Conservation (phyloP, 495 filamentous ascomycete species). For the Paragyromitra xinjiangensis region DNA sequence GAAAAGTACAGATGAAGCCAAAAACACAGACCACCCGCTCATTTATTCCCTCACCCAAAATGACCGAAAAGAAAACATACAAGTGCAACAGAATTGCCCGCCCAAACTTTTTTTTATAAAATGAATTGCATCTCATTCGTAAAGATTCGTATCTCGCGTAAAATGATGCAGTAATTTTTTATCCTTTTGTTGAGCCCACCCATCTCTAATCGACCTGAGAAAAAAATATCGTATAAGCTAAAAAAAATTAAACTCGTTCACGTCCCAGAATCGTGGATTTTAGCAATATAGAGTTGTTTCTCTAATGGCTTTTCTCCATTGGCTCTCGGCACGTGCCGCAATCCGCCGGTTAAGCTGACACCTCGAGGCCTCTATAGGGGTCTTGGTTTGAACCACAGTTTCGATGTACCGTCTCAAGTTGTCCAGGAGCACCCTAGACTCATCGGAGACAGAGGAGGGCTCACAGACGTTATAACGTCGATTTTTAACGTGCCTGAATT, state of each 20-base stretch:
- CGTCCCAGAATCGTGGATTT: slow-evolving; percentile 24
- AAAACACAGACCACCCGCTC: slow-evolving; percentile 53
- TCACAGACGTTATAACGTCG: slow-evolving; percentile 36
- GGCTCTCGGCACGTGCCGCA: slow-evolving; percentile 54
- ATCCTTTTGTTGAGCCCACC: slow-evolving; percentile 42
- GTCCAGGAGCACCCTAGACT: slow-evolving; percentile 26
- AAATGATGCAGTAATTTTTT: slow-evolving; percentile 45
- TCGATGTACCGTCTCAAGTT: slow-evolving; percentile 40
- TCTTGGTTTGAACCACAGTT: slow-evolving; percentile 25
- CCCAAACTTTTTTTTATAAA: slow-evolving; percentile 45
- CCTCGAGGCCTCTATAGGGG: neutral
- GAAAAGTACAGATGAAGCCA: slow-evolving; percentile 48
- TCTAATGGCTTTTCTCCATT: slow-evolving; percentile 47
- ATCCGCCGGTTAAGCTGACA: slow-evolving; percentile 52
- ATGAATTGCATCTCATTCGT: slow-evolving; percentile 49
- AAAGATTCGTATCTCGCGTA: slow-evolving; percentile 42
- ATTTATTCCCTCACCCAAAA: slow-evolving; percentile 52
- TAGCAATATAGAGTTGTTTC: slow-evolving; percentile 52
- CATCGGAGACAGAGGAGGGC: slow-evolving; percentile 37
- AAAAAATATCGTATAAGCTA: slow-evolving; percentile 41
- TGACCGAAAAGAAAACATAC: slow-evolving; percentile 46
- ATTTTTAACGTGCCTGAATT: slow-evolving; percentile 41
- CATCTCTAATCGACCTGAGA: slow-evolving; percentile 38
- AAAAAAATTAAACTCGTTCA: slow-evolving; percentile 53
- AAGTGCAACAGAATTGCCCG: slow-evolving; percentile 39